Percentiles rank a stretch among this genome's conserved stretches.
Evolutionary conservation across 192 early-diverging fungal species (phyloP).

Genomic region (Backusella tuberculispora): DNA sequence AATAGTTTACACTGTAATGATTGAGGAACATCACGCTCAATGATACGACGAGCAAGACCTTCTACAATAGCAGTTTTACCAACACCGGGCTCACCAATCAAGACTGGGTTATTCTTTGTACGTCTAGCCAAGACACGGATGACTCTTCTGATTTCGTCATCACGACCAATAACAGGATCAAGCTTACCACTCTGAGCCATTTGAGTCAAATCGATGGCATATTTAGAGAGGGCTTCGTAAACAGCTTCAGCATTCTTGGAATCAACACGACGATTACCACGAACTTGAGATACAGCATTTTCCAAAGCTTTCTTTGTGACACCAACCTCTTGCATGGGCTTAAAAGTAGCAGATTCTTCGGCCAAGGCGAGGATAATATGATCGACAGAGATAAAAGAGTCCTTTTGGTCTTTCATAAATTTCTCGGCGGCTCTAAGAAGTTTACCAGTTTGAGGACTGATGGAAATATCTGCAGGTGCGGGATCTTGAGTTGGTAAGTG

Average conservation of each 20-base stretch:
- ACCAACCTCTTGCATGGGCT: constrained; percentile 70
- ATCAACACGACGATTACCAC: constrained; percentile 87
- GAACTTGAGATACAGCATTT: constrained; percentile 71
- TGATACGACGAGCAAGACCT: constrained; percentile 93
- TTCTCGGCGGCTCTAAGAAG: constrained; percentile 78
- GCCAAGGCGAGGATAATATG: constrained; percentile 86
- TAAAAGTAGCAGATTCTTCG: constrained; percentile 65
- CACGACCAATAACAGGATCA: constrained; percentile 96
- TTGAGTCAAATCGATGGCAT: constrained; percentile 87
- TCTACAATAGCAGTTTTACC: constrained; percentile 92
- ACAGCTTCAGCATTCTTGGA: constrained; percentile 82
- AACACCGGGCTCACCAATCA: constrained; percentile 80
- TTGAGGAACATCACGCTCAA: constrained; percentile 89
- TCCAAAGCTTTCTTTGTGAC: constrained; percentile 73
- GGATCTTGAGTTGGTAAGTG: constrained; percentile 86
- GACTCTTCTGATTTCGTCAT: constrained; percentile 94
- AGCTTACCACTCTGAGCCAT: constrained; percentile 88
- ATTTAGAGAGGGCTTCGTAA: constrained; percentile 94
- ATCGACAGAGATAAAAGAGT: constrained; percentile 87
- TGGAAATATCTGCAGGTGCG: constrained; percentile 73
- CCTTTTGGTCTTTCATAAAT: constrained; percentile 84
- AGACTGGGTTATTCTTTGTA: constrained; percentile 80
- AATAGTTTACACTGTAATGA: constrained; percentile 82
- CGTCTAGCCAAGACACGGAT: constrained; percentile 86
- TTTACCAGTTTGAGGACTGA: constrained; percentile 64